These are phyloP conservation scores for Mucuna pruriens DNA, from an alignment of 306 rosid genomes.

Conservation along the genomic window DNA sequence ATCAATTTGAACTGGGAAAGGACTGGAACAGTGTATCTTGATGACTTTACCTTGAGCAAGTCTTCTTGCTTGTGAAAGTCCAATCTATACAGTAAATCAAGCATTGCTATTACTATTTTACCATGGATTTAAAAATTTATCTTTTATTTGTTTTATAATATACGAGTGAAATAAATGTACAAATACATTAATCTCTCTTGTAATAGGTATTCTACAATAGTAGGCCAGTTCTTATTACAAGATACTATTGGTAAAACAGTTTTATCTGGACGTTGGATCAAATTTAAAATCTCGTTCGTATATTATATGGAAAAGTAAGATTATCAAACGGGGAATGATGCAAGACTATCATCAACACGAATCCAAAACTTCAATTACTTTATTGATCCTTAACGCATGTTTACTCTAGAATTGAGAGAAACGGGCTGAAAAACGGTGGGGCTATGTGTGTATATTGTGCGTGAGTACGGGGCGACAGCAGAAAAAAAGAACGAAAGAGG, in stretches of 20 bases:
- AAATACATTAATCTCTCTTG: neutral
- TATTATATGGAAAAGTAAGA: neutral
- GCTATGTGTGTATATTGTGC: neutral
- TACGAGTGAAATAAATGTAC: neutral
- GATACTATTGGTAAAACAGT: slow-evolving; percentile 3
- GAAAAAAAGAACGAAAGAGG: neutral
- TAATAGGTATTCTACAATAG: neutral
- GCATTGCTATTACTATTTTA: slow-evolving; percentile 26
- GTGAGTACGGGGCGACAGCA: too few species aligned
- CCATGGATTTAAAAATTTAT: slow-evolving; percentile 19
- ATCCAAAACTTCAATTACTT: slow-evolving; percentile 16
- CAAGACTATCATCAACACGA: neutral
- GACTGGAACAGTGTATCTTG: slow-evolving; percentile 68
- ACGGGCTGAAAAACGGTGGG: neutral
- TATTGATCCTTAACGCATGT: neutral
- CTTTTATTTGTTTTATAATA: neutral
- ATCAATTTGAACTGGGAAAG: slow-evolving; percentile 87
- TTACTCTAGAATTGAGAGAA: slow-evolving; percentile 3
- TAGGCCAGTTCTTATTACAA: neutral
- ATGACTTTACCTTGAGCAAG: slow-evolving; percentile 77
- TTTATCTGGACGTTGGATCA: neutral
- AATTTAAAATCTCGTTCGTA: neutral
- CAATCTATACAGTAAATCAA: slow-evolving; percentile 56
- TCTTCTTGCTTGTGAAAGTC: slow-evolving; percentile 87
- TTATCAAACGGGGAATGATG: neutral